A percentile compares a stretch with the other conserved stretches of the same genome.
These are phyloP conservation scores for Mycena latifolia DNA, from an alignment of 768 basidiomycete genomes.

Conservation along the genomic window DNA sequence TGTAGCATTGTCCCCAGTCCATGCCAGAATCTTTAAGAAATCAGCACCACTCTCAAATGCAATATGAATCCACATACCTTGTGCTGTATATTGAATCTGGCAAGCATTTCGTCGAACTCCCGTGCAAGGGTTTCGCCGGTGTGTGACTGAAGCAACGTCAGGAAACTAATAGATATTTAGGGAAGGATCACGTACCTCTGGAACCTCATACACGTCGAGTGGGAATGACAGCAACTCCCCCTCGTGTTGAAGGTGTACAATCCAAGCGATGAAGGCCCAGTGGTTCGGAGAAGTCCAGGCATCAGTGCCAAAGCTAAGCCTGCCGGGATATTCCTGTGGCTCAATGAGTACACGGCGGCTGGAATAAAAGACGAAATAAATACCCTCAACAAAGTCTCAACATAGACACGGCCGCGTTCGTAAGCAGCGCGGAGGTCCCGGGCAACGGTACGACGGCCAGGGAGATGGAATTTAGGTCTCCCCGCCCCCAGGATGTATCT, in stretches of 20 bases:
- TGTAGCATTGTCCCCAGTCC: constrained; percentile 43
- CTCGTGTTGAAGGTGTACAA: constrained; percentile 44
- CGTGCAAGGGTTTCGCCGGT: constrained; percentile 48
- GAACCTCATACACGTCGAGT: constrained; percentile 54
- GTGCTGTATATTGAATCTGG: neutral
- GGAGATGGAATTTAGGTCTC: neutral
- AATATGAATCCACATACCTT: too few species aligned
- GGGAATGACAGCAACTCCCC: constrained; percentile 42
- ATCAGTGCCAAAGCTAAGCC: constrained; percentile 43
- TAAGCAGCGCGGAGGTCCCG: neutral
- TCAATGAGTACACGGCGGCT: neutral
- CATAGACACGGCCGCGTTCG: neutral
- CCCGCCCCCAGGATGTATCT: neutral
- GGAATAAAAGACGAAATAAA: neutral
- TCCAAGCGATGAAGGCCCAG: constrained; percentile 42
- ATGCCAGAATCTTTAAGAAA: neutral
- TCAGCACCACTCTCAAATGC: neutral
- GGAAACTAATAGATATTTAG: neutral
- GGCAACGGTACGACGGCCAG: neutral
- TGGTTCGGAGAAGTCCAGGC: constrained; percentile 52
- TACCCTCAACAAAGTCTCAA: neutral
- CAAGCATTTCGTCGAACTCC: constrained; percentile 48
- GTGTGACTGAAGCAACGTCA: constrained; percentile 42
- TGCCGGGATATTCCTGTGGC: neutral
- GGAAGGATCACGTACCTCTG: constrained; percentile 32